Percentiles rank a stretch among this genome's conserved stretches.
phyloP scores from a whole-genome alignment of 2,329 filamentous ascomycete species.

The Ambrosiella beaveri region DNA sequence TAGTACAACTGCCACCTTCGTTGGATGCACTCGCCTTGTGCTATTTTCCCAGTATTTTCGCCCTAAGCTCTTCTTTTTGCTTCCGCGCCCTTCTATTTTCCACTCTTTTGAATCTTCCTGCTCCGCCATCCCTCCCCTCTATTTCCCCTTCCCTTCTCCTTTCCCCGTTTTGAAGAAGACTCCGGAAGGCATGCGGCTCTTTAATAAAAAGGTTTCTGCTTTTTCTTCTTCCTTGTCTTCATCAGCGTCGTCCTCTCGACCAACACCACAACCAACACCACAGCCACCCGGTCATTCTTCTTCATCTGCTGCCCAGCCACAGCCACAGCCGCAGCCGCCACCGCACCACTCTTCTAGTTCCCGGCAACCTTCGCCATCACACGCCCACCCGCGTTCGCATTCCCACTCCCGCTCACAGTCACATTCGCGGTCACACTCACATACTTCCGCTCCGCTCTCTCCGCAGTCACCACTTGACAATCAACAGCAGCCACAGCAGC shows the following conservation, averaged over 20 bases:
- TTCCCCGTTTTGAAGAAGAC: constrained; percentile 11
- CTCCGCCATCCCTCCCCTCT: constrained; percentile 4
- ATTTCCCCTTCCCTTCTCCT: constrained; percentile 6
- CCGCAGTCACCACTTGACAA: constrained; percentile 4
- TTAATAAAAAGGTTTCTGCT: constrained; percentile 10
- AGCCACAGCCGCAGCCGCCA: not conserved
- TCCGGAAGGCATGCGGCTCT: constrained; percentile 13
- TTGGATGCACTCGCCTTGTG: not conserved
- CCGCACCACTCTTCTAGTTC: not conserved
- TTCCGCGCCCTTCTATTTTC: constrained; percentile 13
- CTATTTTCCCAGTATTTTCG: constrained; percentile 8
- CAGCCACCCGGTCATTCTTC: not conserved
- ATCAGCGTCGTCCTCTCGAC: constrained; percentile 7
- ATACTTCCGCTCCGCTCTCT: not conserved
- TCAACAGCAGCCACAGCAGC: not conserved
- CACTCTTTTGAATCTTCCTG: constrained; percentile 15
- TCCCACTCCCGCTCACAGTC: constrained; percentile 5
- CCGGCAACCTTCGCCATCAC: constrained; percentile 4
- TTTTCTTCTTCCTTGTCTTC: constrained; percentile 12
- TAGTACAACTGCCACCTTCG: not conserved
- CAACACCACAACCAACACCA: constrained; percentile 1
- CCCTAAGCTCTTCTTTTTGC: constrained; percentile 12
- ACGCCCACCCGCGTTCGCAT: not conserved
- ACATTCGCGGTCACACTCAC: constrained; percentile 2
- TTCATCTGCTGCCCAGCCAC: not conserved